These are phyloP conservation scores for Gremmenia infestans DNA, from an alignment of 2,329 filamentous ascomycete species.

Conservation along the genomic window DNA sequence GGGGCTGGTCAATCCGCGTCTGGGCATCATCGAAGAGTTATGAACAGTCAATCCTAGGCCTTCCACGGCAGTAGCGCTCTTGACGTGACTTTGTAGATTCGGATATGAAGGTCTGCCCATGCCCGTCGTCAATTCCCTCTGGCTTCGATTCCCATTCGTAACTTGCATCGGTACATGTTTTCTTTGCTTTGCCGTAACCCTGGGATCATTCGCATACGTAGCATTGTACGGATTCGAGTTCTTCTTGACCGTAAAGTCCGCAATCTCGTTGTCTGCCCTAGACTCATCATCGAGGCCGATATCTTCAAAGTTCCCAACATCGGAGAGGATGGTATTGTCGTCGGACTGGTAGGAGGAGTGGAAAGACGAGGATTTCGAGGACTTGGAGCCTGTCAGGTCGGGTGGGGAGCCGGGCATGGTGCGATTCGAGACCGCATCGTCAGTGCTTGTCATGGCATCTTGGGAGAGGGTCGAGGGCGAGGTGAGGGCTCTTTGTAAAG, in stretches of 20 bases:
- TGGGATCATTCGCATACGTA: slow-evolving; percentile 21
- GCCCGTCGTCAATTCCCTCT: slow-evolving; percentile 28
- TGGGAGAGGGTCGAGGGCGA: slow-evolving; percentile 18
- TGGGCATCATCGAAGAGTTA: slow-evolving; percentile 7
- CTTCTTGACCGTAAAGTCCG: slow-evolving; percentile 27
- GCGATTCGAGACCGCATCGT: slow-evolving; percentile 19
- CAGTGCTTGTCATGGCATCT: slow-evolving; percentile 28
- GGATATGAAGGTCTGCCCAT: slow-evolving; percentile 21
- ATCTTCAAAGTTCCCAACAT: slow-evolving; percentile 85
- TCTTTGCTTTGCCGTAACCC: slow-evolving; percentile 19
- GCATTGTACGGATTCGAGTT: slow-evolving; percentile 26
- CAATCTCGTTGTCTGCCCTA: slow-evolving; percentile 25
- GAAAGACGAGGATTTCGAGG: slow-evolving; percentile 85
- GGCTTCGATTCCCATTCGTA: slow-evolving; percentile 21
- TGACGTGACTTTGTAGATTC: slow-evolving; percentile 24
- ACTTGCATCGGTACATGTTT: slow-evolving; percentile 22
- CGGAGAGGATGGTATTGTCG: slow-evolving; percentile 63
- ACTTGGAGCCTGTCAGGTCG: slow-evolving; percentile 78
- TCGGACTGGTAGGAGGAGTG: slow-evolving; percentile 71
- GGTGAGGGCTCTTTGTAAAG: slow-evolving; percentile 25
- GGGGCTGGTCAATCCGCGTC: slow-evolving; percentile 23
- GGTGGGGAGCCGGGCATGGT: slow-evolving; percentile 61
- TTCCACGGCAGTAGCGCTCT: slow-evolving; percentile 19
- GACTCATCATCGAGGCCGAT: slow-evolving; percentile 77
- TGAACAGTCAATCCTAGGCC: slow-evolving; percentile 26